phyloP scores from a whole-genome alignment of 352 stramenopile genomes.

The Phytophthora lateralis region DNA sequence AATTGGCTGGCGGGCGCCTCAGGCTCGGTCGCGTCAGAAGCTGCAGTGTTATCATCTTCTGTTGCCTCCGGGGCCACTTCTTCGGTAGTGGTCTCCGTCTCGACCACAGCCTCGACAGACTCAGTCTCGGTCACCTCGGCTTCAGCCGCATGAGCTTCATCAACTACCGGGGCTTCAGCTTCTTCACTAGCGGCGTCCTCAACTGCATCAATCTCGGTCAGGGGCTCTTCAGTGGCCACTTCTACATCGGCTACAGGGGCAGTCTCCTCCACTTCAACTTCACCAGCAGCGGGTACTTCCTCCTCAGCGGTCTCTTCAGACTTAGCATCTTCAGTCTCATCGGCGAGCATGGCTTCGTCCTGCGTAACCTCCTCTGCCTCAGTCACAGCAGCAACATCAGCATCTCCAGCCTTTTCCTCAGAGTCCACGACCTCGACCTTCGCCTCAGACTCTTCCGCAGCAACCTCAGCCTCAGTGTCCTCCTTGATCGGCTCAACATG shows the following conservation, averaged over 20 bases:
- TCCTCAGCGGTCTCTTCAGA: background rate
- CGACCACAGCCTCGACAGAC: conserved; percentile 3
- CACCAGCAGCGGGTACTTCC: background rate
- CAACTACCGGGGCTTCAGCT: background rate
- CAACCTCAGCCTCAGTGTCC: conserved; percentile 3
- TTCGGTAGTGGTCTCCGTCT: background rate
- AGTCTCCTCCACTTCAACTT: background rate
- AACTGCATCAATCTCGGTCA: background rate
- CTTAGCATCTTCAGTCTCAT: background rate
- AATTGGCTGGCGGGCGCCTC: background rate
- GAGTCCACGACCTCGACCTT: conserved; percentile 1
- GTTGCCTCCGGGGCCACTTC: background rate
- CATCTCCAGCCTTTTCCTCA: background rate
- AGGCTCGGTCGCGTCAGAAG: background rate
- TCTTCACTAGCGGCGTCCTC: conserved; percentile 6
- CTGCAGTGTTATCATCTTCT: conserved; percentile 3
- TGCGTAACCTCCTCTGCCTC: background rate
- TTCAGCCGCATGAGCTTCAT: conserved; percentile 1
- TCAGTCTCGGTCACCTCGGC: conserved; percentile 10
- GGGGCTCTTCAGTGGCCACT: background rate
- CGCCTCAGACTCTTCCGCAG: background rate
- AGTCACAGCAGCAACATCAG: background rate
- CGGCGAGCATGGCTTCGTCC: background rate
- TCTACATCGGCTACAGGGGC: conserved; percentile 1
- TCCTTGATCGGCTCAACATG: conserved; percentile 9